Evolutionary conservation across 306 rosid species (phyloP), one percentile per base, ranked within the genome.

Genomic region (Cucurbita maxima): DNA sequence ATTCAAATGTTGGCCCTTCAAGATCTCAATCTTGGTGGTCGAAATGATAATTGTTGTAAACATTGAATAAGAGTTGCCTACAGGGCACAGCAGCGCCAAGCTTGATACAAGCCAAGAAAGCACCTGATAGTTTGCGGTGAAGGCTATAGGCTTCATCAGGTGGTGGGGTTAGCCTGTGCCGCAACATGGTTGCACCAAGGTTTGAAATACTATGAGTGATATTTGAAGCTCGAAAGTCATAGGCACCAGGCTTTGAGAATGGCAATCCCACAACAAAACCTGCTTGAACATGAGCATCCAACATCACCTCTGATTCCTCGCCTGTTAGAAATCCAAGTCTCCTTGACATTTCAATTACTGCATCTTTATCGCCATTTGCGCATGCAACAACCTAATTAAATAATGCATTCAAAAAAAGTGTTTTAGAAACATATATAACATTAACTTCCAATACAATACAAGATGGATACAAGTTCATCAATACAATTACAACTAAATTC

Each of bases 211-310:
- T 88, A 36, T 89, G 88, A 16, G 95, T 85, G 74, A 94, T 82
- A 78, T 90, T 86, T 81, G 81, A 78, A 61, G 92, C 74, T 5
- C 80, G 82, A 80, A 94, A 94, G 81, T 94, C 91, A 59, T 76
- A 89, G 18, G 86, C 87, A 54, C 97, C 88, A 10, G 85, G 57
- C 58, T 78, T 86, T 19, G 97, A 73, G 78, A 94, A 90, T 52
- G 98, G 98, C 86, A 89, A 71, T 75, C 98, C 98, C 81, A 89
- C 98, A 70, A 94, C 85, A 76, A 94, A 89, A 48, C 98, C 97
- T 2, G 97, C 96, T 86, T 94, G 96, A 68, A 87, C 96, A 16
- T 94, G 97, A 70, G 97, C 90, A 78, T 94, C 97, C 68, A 94
- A 75, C 98, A 94, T 86, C 72, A 89, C 87, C 53, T 90, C 97